Evolutionary conservation across 768 basidiomycete genomes (phyloP).

Genomic region (Cytidiella melzeri): DNA sequence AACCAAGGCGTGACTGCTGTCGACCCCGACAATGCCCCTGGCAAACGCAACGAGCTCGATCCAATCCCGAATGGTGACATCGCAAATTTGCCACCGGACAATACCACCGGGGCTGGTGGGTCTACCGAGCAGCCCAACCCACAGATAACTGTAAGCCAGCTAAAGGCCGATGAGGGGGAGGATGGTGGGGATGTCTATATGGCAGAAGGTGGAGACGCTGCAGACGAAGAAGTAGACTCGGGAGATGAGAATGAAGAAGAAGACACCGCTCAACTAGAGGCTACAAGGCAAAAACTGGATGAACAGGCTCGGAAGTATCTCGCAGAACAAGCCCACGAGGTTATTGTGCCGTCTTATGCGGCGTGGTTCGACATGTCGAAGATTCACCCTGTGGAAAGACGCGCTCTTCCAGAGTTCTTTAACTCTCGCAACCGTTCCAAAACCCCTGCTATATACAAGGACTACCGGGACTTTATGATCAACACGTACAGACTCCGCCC

Average conservation of each 20-base stretch:
- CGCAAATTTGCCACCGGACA: slow-evolving; percentile 54
- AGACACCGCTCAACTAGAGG: slow-evolving; percentile 79
- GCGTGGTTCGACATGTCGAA: slow-evolving; percentile 97
- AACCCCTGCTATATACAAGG: slow-evolving; percentile 96
- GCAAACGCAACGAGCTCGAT: slow-evolving; percentile 86
- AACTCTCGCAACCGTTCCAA: slow-evolving; percentile 91
- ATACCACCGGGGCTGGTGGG: slow-evolving; percentile 24
- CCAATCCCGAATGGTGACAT: slow-evolving; percentile 76
- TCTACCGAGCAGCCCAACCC: slow-evolving; percentile 30
- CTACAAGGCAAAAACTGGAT: slow-evolving; percentile 70
- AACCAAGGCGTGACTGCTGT: slow-evolving; percentile 67
- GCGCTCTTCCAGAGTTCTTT: slow-evolving; percentile 97
- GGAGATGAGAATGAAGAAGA: slow-evolving; percentile 82
- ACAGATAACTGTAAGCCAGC: slow-evolving; percentile 23
- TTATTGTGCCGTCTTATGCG: slow-evolving; percentile 95
- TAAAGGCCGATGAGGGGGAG: slow-evolving; percentile 44
- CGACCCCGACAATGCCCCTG: slow-evolving; percentile 72
- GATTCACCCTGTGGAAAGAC: slow-evolving; percentile 87
- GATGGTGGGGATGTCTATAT: slow-evolving; percentile 75
- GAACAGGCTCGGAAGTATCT: slow-evolving; percentile 92
- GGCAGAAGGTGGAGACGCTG: slow-evolving; percentile 73
- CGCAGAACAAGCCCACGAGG: slow-evolving; percentile 93
- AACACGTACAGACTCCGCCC: slow-evolving; percentile 96
- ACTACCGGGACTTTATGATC: slow-evolving; percentile 99
- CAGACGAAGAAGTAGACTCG: slow-evolving; percentile 74